phyloP scores from a whole-genome alignment of 257 asterid species.

The Solanum bulbocastanum region DNA sequence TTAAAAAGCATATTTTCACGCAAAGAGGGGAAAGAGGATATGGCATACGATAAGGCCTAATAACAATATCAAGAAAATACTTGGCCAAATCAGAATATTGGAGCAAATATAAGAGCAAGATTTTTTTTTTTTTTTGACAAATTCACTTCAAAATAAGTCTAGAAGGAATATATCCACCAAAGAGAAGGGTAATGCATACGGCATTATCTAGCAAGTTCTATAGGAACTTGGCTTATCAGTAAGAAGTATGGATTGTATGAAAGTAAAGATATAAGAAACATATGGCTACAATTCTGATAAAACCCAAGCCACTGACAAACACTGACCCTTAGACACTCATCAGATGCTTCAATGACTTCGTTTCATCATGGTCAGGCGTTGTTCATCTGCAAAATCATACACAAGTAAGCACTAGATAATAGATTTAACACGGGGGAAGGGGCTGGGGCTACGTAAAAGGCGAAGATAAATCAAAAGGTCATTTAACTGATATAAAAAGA shows the following conservation, averaged over 20 bases:
- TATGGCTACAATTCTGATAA: not conserved
- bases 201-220: not conserved
- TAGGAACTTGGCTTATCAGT: not conserved
- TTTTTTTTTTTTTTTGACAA: not conserved
- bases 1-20: not conserved
- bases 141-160: not conserved
- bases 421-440: not conserved
- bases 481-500: not conserved
- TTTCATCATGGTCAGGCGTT: not conserved
- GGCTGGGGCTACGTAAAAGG: not conserved
- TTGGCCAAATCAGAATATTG: not conserved
- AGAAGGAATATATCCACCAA: not conserved
- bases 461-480: not conserved
- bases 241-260: not conserved
- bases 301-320: conserved; percentile 1
- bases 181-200: not conserved
- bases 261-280: not conserved
- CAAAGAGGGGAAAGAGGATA: not conserved
- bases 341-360: not conserved
- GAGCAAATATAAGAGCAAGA: not conserved
- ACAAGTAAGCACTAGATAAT: not conserved
- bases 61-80: not conserved
- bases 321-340: not conserved
- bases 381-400: not conserved
- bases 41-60: not conserved